A percentile compares a stretch with the other conserved stretches of the same genome.
These are phyloP conservation scores for Nadsonia starkeyi-henricii DNA, from an alignment of 1,139 yeast species.

Conservation along the genomic window DNA sequence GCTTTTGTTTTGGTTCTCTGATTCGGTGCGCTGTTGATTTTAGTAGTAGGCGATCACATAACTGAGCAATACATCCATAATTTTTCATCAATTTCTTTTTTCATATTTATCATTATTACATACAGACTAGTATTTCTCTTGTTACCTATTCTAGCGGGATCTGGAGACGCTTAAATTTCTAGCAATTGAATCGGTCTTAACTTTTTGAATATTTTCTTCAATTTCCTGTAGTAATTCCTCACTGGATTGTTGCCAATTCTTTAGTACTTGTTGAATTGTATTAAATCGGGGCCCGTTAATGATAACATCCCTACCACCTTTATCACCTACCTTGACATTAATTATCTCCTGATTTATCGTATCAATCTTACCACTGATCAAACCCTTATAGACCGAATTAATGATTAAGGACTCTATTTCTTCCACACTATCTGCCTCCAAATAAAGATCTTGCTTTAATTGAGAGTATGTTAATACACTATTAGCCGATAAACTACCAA, in stretches of 20 bases:
- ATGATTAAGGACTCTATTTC: constrained; percentile 13
- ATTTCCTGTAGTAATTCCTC: constrained; percentile 2
- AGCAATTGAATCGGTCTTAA: neutral
- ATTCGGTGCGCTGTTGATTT: neutral
- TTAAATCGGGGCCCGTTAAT: constrained; percentile 2
- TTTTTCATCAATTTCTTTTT: neutral
- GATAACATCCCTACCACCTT: constrained; percentile 10
- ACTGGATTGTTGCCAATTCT: neutral
- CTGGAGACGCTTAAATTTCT: no score
- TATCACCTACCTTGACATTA: constrained; percentile 7
- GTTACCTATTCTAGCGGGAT: no score
- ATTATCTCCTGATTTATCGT: constrained; percentile 9
- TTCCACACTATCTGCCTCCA: constrained; percentile 1
- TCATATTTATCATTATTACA: constrained; percentile 1
- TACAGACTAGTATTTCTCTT: constrained; percentile 1
- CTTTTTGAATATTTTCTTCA: constrained; percentile 1
- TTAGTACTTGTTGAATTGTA: constrained; percentile 5
- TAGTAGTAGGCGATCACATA: neutral
- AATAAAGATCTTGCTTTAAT: constrained; percentile 1
- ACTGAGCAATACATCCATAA: neutral
- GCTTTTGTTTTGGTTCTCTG: neutral
- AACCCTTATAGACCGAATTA: constrained; percentile 13
- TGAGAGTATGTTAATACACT: neutral
- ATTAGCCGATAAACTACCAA: constrained; percentile 1
- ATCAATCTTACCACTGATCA: constrained; percentile 12